Evolutionary conservation across 352 stramenopile genomes (phyloP).

Genomic region (Pythium graminicola): DNA sequence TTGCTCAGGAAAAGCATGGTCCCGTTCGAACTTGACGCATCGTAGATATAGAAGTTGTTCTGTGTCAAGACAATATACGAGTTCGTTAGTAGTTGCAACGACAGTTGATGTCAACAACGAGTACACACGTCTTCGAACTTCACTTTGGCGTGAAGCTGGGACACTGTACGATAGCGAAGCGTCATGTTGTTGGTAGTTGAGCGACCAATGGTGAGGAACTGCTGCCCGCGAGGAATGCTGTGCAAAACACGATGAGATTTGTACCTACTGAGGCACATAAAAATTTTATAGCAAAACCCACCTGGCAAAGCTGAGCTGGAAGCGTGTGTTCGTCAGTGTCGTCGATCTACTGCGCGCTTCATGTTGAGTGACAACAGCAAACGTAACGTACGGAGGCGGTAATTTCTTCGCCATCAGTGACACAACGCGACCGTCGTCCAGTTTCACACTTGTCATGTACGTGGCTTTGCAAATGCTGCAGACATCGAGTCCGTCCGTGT

Average conservation of each 20-base stretch:
- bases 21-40: conserved; percentile 74
- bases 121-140: conserved; percentile 72
- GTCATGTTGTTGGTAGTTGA: conserved; percentile 85
- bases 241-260: conserved; percentile 6
- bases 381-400: conserved; percentile 85
- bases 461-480: conserved; percentile 90
- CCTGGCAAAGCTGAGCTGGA: conserved; percentile 90
- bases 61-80: conserved; percentile 18
- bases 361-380: conserved; percentile 88
- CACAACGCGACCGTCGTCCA: conserved; percentile 81
- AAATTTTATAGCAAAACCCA: conserved; percentile 26
- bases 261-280: background rate
- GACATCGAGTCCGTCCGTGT: conserved; percentile 81
- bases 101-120: background rate
- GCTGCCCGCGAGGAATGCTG: conserved; percentile 59
- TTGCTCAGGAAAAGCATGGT: conserved; percentile 82
- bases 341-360: conserved; percentile 77
- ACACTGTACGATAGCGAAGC: conserved; percentile 79
- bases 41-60: conserved; percentile 72
- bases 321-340: conserved; percentile 87
- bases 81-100: background rate
- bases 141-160: conserved; percentile 76
- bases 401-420: conserved; percentile 85
- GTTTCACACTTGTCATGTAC: conserved; percentile 84
- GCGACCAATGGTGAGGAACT: conserved; percentile 68